These are phyloP conservation scores for Prunus mira DNA, from an alignment of 306 rosid genomes.

Conservation along the genomic window DNA sequence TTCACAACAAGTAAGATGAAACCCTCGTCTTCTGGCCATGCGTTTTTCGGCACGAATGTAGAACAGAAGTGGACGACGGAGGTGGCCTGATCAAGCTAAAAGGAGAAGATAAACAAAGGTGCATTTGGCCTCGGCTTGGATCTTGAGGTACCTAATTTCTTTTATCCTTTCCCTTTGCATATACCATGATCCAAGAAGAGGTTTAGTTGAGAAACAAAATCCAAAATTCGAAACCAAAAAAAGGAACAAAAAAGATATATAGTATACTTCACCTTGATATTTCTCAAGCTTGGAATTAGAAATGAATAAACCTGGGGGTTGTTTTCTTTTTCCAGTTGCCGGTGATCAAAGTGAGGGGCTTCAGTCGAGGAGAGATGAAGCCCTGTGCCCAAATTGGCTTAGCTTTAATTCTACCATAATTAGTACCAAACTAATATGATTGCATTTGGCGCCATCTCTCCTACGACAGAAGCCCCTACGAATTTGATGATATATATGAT, in stretches of 20 bases:
- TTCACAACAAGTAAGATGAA: background rate
- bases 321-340: background rate
- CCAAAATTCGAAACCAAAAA: background rate
- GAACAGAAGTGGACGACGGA: background rate
- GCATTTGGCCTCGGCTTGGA: background rate
- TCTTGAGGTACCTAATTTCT: background rate
- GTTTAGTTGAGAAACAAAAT: background rate
- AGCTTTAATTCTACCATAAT: background rate
- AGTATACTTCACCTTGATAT: background rate
- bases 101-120: background rate
- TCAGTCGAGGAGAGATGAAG: slow-evolving; percentile 52
- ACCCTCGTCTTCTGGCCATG: background rate
- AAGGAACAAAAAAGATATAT: background rate
- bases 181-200: background rate
- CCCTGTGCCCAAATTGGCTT: background rate
- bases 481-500: no score
- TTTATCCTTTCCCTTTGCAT: background rate
- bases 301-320: background rate
- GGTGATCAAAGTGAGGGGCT: slow-evolving; percentile 34
- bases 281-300: background rate
- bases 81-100: background rate
- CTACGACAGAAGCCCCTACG: slow-evolving; percentile 29
- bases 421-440: background rate
- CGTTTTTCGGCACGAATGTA: background rate
- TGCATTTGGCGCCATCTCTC: slow-evolving; percentile 26